Evolutionary conservation across 768 basidiomycete species (phyloP).

Genomic region (Dentipellis sp.): DNA sequence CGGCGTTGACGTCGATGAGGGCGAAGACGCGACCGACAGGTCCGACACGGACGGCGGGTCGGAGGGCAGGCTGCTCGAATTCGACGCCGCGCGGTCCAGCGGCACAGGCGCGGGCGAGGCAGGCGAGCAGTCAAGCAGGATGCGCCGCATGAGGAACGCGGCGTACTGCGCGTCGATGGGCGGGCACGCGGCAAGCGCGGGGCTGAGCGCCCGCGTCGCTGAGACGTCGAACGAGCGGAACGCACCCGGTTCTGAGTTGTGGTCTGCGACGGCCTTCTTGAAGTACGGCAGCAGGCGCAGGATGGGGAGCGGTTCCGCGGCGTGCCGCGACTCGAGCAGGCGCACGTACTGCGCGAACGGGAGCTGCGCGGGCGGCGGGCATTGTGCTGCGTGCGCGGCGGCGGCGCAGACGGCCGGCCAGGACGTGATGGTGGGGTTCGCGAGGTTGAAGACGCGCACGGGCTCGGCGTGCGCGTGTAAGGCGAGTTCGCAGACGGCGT

Average conservation of each 20-base stretch:
- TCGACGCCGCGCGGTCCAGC: not conserved
- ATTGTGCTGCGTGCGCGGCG: not conserved
- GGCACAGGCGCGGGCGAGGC: not conserved
- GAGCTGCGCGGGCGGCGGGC: not conserved
- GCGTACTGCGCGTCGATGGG: not conserved
- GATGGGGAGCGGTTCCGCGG: not conserved
- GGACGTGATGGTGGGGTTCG: not conserved
- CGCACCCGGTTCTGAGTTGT: not conserved
- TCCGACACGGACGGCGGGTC: not conserved
- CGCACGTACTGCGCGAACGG: not conserved
- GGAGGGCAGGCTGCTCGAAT: not conserved
- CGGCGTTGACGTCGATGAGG: not conserved
- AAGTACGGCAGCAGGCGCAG: not conserved
- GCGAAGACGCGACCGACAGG: not conserved
- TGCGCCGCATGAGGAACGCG: not conserved
- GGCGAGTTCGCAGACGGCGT: not conserved
- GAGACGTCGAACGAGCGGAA: not conserved
- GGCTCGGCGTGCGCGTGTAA: not conserved
- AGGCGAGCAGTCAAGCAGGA: not conserved
- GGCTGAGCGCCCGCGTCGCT: not conserved
- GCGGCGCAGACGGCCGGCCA: not conserved
- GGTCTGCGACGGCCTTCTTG: not conserved
- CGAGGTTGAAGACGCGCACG: not conserved
- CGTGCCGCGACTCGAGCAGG: not conserved
- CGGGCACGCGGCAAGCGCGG: not conserved